These are phyloP conservation scores for Epichloe amarillans DNA, from an alignment of 2,329 filamentous ascomycete species.

Conservation along the genomic window DNA sequence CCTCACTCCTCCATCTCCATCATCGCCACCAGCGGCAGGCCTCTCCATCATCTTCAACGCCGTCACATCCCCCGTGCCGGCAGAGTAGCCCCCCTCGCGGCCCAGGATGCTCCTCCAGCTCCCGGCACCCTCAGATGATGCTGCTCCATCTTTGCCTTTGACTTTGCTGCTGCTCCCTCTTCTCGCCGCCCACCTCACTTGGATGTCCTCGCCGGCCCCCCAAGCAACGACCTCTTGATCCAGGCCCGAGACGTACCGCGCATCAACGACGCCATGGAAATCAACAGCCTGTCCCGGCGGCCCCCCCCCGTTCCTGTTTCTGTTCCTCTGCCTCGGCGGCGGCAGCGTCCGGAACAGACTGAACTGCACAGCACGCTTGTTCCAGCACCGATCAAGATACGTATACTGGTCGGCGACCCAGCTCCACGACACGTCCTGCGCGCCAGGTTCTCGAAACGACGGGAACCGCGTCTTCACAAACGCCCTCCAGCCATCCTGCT, in stretches of 20 bases:
- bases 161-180: conserved; percentile 8
- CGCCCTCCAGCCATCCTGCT: conserved; percentile 33
- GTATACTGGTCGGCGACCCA: conserved; percentile 32
- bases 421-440: conserved; percentile 17
- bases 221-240: conserved; percentile 34
- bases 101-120: conserved; percentile 28
- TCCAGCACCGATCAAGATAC: conserved; percentile 40
- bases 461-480: conserved; percentile 34
- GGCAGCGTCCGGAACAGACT: conserved; percentile 10
- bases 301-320: conserved; percentile 4
- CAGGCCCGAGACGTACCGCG: conserved; percentile 21
- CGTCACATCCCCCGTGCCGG: conserved; percentile 37
- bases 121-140: not conserved
- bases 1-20: not conserved
- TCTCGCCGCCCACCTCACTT: conserved; percentile 26
- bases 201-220: conserved; percentile 36
- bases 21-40: conserved; percentile 8
- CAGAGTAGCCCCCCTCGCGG: conserved; percentile 22
- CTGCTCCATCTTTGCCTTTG: conserved; percentile 3
- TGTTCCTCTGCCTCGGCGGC: conserved; percentile 5
- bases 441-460: conserved; percentile 22
- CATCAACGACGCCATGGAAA: conserved; percentile 36
- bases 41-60: conserved; percentile 30
- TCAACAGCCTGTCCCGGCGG: conserved; percentile 23
- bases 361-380: conserved; percentile 30